Conservation (phyloP, 192 early-diverging fungal genomes). For the Gryganskiella cystojenkinii region DNA sequence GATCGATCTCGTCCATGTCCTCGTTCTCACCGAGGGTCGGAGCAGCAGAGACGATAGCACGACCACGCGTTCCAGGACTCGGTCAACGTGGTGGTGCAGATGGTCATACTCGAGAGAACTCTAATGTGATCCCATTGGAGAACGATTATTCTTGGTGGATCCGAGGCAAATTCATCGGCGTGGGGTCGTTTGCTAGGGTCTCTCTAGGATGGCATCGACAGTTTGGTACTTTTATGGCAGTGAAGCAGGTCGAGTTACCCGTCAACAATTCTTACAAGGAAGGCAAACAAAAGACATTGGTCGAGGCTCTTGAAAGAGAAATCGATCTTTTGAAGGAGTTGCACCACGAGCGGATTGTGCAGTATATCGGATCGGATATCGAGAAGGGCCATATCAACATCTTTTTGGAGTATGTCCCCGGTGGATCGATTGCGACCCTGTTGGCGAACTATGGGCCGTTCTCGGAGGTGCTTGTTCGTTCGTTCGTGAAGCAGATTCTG, state of each 20-base stretch:
- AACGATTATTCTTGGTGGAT: constrained; percentile 74
- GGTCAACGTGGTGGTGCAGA: constrained; percentile 1
- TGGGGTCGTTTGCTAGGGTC: constrained; percentile 97
- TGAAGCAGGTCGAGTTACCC: constrained; percentile 94
- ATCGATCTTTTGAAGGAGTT: constrained; percentile 92
- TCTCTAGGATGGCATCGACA: constrained; percentile 91
- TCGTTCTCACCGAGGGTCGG: constrained; percentile 6
- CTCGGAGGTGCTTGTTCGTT: constrained; percentile 83
- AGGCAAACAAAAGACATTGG: constrained; percentile 81
- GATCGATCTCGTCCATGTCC: constrained; percentile 30
- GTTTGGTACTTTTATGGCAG: constrained; percentile 94
- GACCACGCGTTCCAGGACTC: constrained; percentile 13
- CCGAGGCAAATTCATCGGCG: constrained; percentile 90
- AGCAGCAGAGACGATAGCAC: constrained; percentile 11
- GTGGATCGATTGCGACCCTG: constrained; percentile 91
- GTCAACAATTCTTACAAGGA: constrained; percentile 74
- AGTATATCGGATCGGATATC: constrained; percentile 81
- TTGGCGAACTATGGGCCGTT: constrained; percentile 90
- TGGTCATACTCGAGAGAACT: constrained; percentile 6
- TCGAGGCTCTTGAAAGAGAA: constrained; percentile 88
- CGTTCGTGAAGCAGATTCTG: constrained; percentile 91
- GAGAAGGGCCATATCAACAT: constrained; percentile 90
- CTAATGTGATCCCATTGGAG: constrained; percentile 25
- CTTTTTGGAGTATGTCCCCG: constrained; percentile 98
- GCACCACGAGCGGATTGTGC: constrained; percentile 95